Conservation (phyloP, 2,329 filamentous ascomycete genomes). For the Neobulgaria alba region DNA sequence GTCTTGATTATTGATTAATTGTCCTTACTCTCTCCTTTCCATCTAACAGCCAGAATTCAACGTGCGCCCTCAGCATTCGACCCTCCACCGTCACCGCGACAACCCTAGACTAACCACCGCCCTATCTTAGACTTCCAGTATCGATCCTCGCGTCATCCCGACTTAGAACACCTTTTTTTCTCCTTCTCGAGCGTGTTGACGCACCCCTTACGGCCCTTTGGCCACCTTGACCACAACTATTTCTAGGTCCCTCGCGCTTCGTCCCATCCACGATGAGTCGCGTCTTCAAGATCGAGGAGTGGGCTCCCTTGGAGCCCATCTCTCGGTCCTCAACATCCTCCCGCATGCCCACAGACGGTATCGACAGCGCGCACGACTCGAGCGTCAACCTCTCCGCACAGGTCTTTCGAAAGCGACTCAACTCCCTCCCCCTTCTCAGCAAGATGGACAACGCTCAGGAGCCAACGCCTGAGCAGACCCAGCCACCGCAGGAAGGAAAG, state of each 20-base stretch:
- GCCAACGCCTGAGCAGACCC: constrained; percentile 6
- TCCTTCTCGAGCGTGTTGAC: too few species aligned
- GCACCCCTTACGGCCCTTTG: not conserved
- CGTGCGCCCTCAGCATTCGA: not conserved
- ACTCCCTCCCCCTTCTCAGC: constrained; percentile 15
- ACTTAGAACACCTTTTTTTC: not conserved
- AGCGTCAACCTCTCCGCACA: constrained; percentile 3
- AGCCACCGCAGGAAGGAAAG: constrained; percentile 12
- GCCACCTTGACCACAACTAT: not conserved
- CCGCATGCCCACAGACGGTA: constrained; percentile 25
- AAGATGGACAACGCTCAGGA: constrained; percentile 5
- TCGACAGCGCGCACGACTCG: constrained; percentile 16
- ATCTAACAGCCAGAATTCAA: not conserved
- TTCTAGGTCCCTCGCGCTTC: not conserved
- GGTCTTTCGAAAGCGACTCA: constrained; percentile 16
- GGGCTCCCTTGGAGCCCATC: constrained; percentile 36
- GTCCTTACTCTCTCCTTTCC: not conserved
- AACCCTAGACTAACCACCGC: not conserved
- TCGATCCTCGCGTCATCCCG: not conserved
- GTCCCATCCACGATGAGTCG: constrained; percentile 27
- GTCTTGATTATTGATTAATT: not conserved
- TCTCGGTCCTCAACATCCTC: constrained; percentile 33
- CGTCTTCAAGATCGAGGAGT: constrained; percentile 35
- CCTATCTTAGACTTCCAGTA: too few species aligned
- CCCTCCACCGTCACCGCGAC: not conserved